These are phyloP conservation scores for Cyclocybe aegerita DNA, from an alignment of 768 basidiomycete species.

Conservation along the genomic window DNA sequence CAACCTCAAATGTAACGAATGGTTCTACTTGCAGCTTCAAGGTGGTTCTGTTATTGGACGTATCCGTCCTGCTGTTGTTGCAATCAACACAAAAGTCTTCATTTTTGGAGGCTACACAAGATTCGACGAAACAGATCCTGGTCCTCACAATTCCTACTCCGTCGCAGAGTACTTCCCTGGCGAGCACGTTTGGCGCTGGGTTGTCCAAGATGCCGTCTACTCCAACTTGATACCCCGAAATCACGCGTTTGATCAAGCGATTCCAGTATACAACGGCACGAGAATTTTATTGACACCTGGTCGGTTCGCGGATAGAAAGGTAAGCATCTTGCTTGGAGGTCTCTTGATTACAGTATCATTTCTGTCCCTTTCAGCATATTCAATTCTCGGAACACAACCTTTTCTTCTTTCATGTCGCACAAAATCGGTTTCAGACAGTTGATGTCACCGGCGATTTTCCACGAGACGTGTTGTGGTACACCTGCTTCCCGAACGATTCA, in stretches of 20 bases:
- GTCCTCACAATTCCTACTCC: conserved; percentile 16
- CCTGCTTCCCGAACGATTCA: not conserved
- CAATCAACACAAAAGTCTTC: conserved; percentile 18
- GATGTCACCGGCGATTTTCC: conserved; percentile 19
- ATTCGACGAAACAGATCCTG: conserved; percentile 6
- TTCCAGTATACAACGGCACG: conserved; percentile 20
- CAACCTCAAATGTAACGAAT: conserved; percentile 12
- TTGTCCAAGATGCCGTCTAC: conserved; percentile 14
- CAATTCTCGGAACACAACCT: conserved; percentile 7
- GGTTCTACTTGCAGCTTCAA: conserved; percentile 21
- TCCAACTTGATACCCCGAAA: conserved; percentile 10
- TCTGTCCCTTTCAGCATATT: not conserved
- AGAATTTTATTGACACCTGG: conserved; percentile 25
- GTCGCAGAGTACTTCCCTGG: conserved; percentile 12
- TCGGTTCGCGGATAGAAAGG: conserved; percentile 5
- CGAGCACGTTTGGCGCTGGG: conserved; percentile 19
- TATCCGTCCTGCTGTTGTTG: conserved; percentile 21
- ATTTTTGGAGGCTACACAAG: conserved; percentile 24
- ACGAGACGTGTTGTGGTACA: conserved; percentile 17
- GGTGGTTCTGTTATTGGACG: conserved; percentile 16
- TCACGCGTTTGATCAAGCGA: conserved; percentile 10
- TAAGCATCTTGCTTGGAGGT: not conserved
- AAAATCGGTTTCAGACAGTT: conserved; percentile 17
- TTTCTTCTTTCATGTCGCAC: conserved; percentile 21
- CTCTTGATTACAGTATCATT: not conserved